These are phyloP conservation scores for Microdochium paspali DNA, from an alignment of 2,329 filamentous ascomycete species.

Conservation along the genomic window DNA sequence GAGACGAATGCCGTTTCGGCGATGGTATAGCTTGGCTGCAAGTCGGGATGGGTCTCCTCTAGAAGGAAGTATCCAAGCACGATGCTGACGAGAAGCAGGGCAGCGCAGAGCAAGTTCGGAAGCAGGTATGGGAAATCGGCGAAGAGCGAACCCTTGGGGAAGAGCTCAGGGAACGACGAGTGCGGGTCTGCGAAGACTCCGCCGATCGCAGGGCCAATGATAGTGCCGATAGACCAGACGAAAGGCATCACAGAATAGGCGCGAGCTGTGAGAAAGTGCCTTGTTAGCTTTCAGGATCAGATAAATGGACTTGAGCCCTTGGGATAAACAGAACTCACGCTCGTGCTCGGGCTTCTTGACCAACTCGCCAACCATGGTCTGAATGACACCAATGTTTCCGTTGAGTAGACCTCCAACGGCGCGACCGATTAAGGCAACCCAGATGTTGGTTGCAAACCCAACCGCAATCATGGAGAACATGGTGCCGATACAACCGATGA, in stretches of 20 bases:
- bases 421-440: constrained; percentile 69
- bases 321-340: constrained; percentile 61
- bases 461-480: constrained; percentile 76
- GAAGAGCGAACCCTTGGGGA: constrained; percentile 62
- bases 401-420: constrained; percentile 75
- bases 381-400: constrained; percentile 83
- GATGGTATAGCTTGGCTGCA: constrained; percentile 46
- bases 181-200: constrained; percentile 77
- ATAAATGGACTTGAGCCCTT: no score
- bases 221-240: constrained; percentile 85
- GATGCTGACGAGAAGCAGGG: constrained; percentile 69
- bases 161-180: constrained; percentile 60
- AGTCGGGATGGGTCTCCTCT: constrained; percentile 82
- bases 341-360: constrained; percentile 79
- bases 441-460: constrained; percentile 74
- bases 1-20: constrained; percentile 41
- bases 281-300: no score
- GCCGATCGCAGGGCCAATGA: constrained; percentile 80
- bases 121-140: constrained; percentile 76
- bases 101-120: constrained; percentile 78
- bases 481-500: constrained; percentile 74
- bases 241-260: constrained; percentile 93
- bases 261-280: constrained; percentile 57
- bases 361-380: constrained; percentile 88
- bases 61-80: constrained; percentile 71